A percentile compares a stretch with the other conserved stretches of the same genome.
phyloP scores from a whole-genome alignment of 306 rosid genomes.

The Chamaecrista fasciculata region DNA sequence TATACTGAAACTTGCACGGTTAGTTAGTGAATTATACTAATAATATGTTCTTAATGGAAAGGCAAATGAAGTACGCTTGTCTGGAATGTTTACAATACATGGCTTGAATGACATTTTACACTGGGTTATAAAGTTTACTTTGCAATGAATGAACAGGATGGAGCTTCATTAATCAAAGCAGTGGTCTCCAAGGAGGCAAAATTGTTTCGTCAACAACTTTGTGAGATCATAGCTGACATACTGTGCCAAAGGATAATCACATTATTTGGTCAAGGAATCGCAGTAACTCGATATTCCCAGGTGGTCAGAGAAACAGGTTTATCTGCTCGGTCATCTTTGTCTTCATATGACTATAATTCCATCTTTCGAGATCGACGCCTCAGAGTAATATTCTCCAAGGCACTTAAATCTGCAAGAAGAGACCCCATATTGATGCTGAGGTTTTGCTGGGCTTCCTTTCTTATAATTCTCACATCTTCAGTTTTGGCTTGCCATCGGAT shows the following conservation, averaged over 20 bases:
- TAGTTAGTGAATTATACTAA: not conserved
- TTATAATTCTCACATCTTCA: conserved; percentile 54
- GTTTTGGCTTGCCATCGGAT: conserved; percentile 66
- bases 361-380: conserved; percentile 72
- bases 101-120: not conserved
- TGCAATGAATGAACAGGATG: conserved; percentile 59
- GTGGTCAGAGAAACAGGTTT: conserved; percentile 40
- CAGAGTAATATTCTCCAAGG: conserved; percentile 56
- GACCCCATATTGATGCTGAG: conserved; percentile 57
- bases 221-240: conserved; percentile 58
- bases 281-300: conserved; percentile 38
- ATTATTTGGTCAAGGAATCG: conserved; percentile 45
- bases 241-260: conserved; percentile 60
- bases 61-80: not conserved
- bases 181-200: conserved; percentile 75
- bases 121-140: conserved; percentile 20
- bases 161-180: conserved; percentile 79
- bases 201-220: conserved; percentile 59
- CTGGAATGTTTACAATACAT: conserved; percentile 17
- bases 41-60: not conserved
- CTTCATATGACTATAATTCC: conserved; percentile 45
- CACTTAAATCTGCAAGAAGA: conserved; percentile 62
- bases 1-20: not conserved
- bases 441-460: conserved; percentile 65
- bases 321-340: conserved; percentile 45